Conservation (phyloP, 2,329 filamentous ascomycete species). For the Trichothecium roseum region DNA sequence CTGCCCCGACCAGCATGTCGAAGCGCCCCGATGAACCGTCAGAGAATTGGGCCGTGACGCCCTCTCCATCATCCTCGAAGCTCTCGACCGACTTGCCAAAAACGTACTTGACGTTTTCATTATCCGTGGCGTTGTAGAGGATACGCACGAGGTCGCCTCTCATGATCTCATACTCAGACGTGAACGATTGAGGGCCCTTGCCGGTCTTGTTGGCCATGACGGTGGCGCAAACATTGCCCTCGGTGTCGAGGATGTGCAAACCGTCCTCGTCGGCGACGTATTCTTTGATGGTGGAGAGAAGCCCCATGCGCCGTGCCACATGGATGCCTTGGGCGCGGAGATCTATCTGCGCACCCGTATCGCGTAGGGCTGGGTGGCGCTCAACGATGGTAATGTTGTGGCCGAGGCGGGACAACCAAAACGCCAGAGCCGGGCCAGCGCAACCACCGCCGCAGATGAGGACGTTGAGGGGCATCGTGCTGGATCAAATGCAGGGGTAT, state of each 20-base stretch:
- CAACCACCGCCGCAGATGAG: too few relatives aligned
- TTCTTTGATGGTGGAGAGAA: constrained; percentile 21
- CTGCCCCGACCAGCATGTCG: constrained; percentile 44
- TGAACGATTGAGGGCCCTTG: constrained; percentile 30
- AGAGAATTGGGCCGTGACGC: constrained; percentile 26
- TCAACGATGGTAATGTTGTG: constrained; percentile 28
- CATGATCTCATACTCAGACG: constrained; percentile 48
- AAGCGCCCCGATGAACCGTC: constrained; percentile 30
- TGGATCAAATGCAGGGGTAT: too few relatives aligned
- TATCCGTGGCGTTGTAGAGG: constrained; percentile 29
- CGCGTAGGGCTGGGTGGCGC: constrained; percentile 21
- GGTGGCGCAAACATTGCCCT: constrained; percentile 23
- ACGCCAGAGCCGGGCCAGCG: too few relatives aligned
- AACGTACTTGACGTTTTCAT: constrained; percentile 12
- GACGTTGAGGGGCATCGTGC: too few relatives aligned
- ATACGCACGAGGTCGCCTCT: constrained; percentile 41
- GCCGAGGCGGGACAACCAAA: too few relatives aligned
- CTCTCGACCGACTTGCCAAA: constrained; percentile 19
- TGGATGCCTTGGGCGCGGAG: constrained; percentile 26
- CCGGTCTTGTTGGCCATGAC: constrained; percentile 29
- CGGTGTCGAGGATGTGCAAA: constrained; percentile 29
- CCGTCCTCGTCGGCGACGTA: constrained; percentile 37
- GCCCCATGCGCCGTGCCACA: constrained; percentile 23
- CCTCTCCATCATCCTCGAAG: constrained; percentile 17
- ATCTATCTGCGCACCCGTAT: constrained; percentile 30